Conservation (phyloP, 1,284 basidiomycete genomes). For the Agaricales sp. region DNA sequence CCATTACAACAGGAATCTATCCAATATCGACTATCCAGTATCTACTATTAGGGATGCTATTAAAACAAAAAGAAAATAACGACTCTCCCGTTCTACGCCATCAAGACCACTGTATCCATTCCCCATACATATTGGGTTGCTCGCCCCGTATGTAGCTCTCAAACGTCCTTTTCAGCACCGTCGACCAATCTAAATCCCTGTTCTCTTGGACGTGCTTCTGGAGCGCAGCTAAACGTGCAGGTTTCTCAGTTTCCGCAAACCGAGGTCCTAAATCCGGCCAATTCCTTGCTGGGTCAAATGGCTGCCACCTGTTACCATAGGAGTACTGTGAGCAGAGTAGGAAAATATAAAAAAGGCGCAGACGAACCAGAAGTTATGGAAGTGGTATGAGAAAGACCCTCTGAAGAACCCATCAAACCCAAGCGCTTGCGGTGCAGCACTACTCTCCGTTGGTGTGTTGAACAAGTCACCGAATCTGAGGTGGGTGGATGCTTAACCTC, state of each 20-base stretch:
- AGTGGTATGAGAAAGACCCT: conserved; percentile 77
- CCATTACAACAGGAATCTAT: too few species aligned
- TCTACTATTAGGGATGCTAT: too few species aligned
- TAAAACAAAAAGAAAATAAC: too few species aligned
- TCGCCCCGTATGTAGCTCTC: conserved; percentile 68
- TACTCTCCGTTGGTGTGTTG: conserved; percentile 52
- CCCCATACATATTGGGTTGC: conserved; percentile 68
- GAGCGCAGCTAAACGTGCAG: conserved; percentile 22
- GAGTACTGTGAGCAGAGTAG: too few species aligned
- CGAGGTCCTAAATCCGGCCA: conserved; percentile 63
- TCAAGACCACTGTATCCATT: conserved; percentile 48
- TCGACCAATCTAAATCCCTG: conserved; percentile 60
- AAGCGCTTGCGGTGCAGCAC: conserved; percentile 56
- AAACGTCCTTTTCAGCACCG: conserved; percentile 69
- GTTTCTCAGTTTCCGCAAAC: conserved; percentile 49
- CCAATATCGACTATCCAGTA: too few species aligned
- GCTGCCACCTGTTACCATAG: conserved; percentile 49
- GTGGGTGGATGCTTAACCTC: too few species aligned
- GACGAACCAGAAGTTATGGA: conserved; percentile 66
- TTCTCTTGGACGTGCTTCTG: conserved; percentile 29
- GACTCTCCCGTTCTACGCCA: too few species aligned
- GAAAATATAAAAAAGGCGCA: neutral
- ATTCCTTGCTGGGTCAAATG: conserved; percentile 64
- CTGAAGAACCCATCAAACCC: conserved; percentile 77
- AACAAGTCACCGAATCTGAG: conserved; percentile 62